Evolutionary conservation across 2,329 filamentous ascomycete species (phyloP), one percentile per base, ranked within the genome.

Genomic region (Aspergillus jensenii): DNA sequence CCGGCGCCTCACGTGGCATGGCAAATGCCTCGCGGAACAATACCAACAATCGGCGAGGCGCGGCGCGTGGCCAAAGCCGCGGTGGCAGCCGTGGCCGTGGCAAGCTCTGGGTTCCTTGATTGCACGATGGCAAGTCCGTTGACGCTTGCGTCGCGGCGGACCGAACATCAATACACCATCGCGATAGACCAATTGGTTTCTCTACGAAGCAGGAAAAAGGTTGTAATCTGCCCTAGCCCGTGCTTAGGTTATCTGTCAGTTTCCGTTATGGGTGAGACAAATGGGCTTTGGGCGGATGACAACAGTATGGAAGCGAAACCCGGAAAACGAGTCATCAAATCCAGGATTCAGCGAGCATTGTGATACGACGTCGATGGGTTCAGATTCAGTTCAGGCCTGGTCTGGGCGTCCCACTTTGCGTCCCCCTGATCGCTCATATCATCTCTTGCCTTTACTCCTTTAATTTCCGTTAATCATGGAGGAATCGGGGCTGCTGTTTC

Each of bases 101-200:
- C 31, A 78, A 76, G 55, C 68, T 78, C 44, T 78, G 76, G 76
- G 76, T 78, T 73, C 76, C 76, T 73, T 78, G 74, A 78, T 63
- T 48, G 48, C 25, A 59, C 41, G 44, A 33, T 45, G 33, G 33
- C 14, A 51, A 45, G 59, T 58, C 59, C 59, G 64, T 67, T 53
- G 60, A 56, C 59, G 39, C 46, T 39, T 55, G 43, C 46, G 41
- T 54, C 57, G 58, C 58, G 50, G 63, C 65, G 67, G 64, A 67
- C 63, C 64, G 61, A 60, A 25, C 31, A 62, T 53, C 54, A 61
- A 61, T 61, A 58, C 59, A 57, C 65, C 55, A 54, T 47, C 50
- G 49, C 59, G 56, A 54, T 58, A 62, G 61, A 65, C 62, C 65
- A 47, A 39, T 54, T 58, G 62, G 60, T 62, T 65, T 59, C 60